Percentiles rank a stretch among this genome's conserved stretches.
These are phyloP conservation scores for Schwanniomyces yamadae DNA, from an alignment of 805 yeast genomes.

Conservation along the genomic window DNA sequence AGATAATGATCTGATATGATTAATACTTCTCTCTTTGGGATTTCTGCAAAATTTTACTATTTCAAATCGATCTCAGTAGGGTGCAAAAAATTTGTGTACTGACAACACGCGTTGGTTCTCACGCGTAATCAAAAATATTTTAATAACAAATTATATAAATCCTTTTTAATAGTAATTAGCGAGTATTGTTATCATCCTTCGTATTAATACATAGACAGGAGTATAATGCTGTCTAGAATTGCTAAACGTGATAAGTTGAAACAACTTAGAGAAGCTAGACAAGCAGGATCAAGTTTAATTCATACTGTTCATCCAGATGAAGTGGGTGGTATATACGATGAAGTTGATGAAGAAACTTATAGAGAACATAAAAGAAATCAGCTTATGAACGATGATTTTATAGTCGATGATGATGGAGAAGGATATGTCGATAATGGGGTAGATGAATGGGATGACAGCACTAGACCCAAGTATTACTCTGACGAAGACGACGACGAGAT, in stretches of 20 bases:
- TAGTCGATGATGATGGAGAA: slow-evolving; percentile 89
- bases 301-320: slow-evolving; percentile 40
- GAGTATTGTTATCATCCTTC: too few relatives aligned
- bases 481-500: slow-evolving; percentile 48
- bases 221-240: slow-evolving; percentile 31
- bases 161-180: too few relatives aligned
- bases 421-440: slow-evolving; percentile 94
- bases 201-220: too few relatives aligned
- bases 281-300: slow-evolving; percentile 51
- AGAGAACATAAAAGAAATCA: slow-evolving; percentile 76
- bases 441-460: slow-evolving; percentile 76
- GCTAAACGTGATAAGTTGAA: slow-evolving; percentile 48
- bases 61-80: too few relatives aligned
- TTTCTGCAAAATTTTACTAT: too few relatives aligned
- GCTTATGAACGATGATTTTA: slow-evolving; percentile 85
- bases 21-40: too few relatives aligned
- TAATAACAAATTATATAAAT: too few relatives aligned
- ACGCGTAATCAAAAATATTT: too few relatives aligned
- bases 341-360: slow-evolving; percentile 78
- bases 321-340: slow-evolving; percentile 69
- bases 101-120: too few relatives aligned
- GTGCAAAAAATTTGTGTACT: too few relatives aligned
- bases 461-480: slow-evolving; percentile 51
- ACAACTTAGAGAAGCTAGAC: slow-evolving; percentile 62
- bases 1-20: too few relatives aligned